Base-by-base conservation (phyloP, 495 filamentous ascomycete species). In the Cenococcum geophilum region DNA sequence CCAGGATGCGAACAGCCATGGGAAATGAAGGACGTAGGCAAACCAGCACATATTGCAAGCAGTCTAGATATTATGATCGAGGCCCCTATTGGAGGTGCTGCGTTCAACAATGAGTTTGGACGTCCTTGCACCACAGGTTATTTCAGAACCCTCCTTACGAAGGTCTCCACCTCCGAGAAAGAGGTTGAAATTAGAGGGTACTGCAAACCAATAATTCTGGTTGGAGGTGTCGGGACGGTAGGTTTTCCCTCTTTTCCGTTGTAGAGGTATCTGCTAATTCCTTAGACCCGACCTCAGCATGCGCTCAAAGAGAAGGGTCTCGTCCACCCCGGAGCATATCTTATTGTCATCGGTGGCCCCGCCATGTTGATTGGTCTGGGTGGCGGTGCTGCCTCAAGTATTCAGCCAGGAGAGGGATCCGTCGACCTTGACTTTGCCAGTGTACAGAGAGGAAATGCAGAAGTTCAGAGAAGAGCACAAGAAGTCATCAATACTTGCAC, bases 121-220 rank as follows among this genome's bases (percentile, higher is more conserved):
- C 82, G 95, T n/a, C 93, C 95, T 37, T 90, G 86, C 69, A 89
- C 91, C 23, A 78, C 84, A 0, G 93, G 95, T 25, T 91, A 89
- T 70, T 97, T 97, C 78, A 81, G 92, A 52, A 97, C 93, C 0
- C 76, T 98, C 3, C 80, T 92, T 21, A 87, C 81, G 22, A 78
- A 84, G 43, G 80, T 86, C 48, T 76, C 83, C 52, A 73, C 81
- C 18, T 78, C 76, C n/a, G 81, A 82, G 57, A 83, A 81, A 35
- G 76, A 79, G 49, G 77, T 79, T 3, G 92, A 98, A 52, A 76
- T 89, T 52, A 79, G 95, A 66, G 93, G 93, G 16, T 98, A 95
- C 68, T 92, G 97, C 77, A 98, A 98, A 76, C 93, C 93, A 6
- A 97, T 98, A 73, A 96, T 98, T 91, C 87, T 98, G 77, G 93